A percentile compares a stretch with the other conserved stretches of the same genome.
These are phyloP conservation scores for Microbotryomycetes sp. DNA, from an alignment of 1,284 basidiomycete genomes.

Conservation along the genomic window DNA sequence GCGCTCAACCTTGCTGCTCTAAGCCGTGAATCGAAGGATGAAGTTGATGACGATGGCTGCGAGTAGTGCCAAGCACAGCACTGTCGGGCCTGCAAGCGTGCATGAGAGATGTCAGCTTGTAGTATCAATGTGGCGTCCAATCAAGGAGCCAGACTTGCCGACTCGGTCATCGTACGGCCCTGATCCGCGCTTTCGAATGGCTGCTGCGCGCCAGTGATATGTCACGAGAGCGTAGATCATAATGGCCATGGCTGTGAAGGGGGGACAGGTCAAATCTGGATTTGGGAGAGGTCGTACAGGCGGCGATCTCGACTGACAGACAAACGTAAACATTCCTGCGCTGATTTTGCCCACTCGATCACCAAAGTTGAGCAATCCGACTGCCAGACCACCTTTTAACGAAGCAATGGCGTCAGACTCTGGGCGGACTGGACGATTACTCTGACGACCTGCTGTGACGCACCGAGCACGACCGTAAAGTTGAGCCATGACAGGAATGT, in stretches of 20 bases:
- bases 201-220: constrained; percentile 91
- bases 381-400: constrained; percentile 83
- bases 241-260: constrained; percentile 72
- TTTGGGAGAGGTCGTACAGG: neutral
- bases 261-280: neutral
- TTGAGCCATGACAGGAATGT: constrained; percentile 84
- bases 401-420: neutral
- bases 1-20: no score
- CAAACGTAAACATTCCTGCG: constrained; percentile 83
- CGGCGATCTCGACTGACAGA: constrained; percentile 56
- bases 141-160: constrained; percentile 44
- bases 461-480: neutral
- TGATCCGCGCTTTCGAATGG: constrained; percentile 82
- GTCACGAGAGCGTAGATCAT: constrained; percentile 76
- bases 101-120: neutral
- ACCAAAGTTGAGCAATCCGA: constrained; percentile 95
- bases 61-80: constrained; percentile 75
- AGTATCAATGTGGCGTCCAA: neutral
- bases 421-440: neutral
- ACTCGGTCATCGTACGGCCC: constrained; percentile 96
- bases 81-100: constrained; percentile 51
- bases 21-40: constrained; percentile 47
- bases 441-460: neutral
- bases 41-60: constrained; percentile 87
- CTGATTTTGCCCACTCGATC: constrained; percentile 86